phyloP scores from a whole-genome alignment of 495 filamentous ascomycete genomes.

The Penicillium longicatenatum region DNA sequence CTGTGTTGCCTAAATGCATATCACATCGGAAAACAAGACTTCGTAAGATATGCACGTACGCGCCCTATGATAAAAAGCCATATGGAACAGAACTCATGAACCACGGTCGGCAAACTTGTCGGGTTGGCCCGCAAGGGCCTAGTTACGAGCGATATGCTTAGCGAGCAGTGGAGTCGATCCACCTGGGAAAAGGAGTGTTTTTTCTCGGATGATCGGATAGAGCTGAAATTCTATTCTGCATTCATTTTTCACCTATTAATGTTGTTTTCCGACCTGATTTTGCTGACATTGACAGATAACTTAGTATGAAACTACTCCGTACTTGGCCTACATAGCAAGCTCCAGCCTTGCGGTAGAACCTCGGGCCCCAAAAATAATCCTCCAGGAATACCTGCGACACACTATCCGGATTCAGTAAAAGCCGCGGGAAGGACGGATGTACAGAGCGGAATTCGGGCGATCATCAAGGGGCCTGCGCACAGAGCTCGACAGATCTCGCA shows the following conservation, averaged over 20 bases:
- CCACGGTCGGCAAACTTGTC: constrained; percentile 31
- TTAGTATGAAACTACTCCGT: too few relatives aligned
- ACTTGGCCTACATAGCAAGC: too few relatives aligned
- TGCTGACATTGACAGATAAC: too few relatives aligned
- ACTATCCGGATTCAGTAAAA: constrained; percentile 11
- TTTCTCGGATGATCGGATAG: constrained; percentile 29
- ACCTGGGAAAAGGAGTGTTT: constrained; percentile 18
- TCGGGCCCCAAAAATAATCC: not conserved
- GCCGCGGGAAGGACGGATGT: constrained; percentile 10
- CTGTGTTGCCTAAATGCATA: constrained; percentile 1
- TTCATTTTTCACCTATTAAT: not conserved
- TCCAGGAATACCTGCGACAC: not conserved
- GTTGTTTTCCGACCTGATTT: not conserved
- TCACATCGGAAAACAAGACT: not conserved
- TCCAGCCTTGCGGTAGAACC: constrained; percentile 4
- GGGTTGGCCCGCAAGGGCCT: constrained; percentile 33
- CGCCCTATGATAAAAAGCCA: constrained; percentile 4
- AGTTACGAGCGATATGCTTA: constrained; percentile 24
- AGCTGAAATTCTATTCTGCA: too few relatives aligned
- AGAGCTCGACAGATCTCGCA: constrained; percentile 24
- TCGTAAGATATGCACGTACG: too few relatives aligned
- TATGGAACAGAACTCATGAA: constrained; percentile 11
- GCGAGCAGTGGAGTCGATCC: constrained; percentile 31
- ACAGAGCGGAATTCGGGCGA: constrained; percentile 9
- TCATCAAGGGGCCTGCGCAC: constrained; percentile 10